A percentile compares a stretch with the other conserved stretches of the same genome.
Evolutionary conservation across 176 grass and related monocot species (phyloP).

Genomic region (Zoysia japonica): DNA sequence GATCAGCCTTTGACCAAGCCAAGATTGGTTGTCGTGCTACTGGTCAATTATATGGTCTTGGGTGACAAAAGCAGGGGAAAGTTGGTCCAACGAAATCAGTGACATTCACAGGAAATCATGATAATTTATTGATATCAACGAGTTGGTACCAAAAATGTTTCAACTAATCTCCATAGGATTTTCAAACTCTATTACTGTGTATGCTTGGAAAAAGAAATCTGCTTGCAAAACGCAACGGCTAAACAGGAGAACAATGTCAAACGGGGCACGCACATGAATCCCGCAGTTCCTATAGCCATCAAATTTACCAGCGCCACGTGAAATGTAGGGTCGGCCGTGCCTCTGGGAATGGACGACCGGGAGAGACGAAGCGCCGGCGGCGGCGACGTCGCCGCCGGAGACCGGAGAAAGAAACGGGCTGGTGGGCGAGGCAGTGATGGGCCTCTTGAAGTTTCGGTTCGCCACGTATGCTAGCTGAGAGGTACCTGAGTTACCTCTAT

Average conservation of each 20-base stretch:
- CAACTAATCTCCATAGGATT: too few species aligned
- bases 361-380: not conserved
- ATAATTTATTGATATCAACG: conserved; percentile 31
- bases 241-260: too few species aligned
- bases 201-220: too few species aligned
- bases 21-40: conserved; percentile 22
- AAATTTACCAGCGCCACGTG: not conserved
- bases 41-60: conserved; percentile 29
- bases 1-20: conserved; percentile 35
- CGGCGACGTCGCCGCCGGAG: not conserved
- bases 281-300: too few species aligned
- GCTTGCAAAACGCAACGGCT: too few species aligned
- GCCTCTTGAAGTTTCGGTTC: not conserved
- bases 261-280: not conserved
- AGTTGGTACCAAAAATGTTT: not conserved
- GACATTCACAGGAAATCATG: not conserved
- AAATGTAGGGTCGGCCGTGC: not conserved
- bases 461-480: too few species aligned
- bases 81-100: conserved; percentile 8
- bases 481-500: too few species aligned
- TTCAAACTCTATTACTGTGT: too few species aligned
- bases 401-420: not conserved
- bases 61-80: conserved; percentile 21
- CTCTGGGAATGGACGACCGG: not conserved
- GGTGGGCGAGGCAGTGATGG: not conserved